These are phyloP conservation scores for Chimonanthus salicifolius DNA, from an alignment of 164 flowering plant genomes.

Conservation along the genomic window DNA sequence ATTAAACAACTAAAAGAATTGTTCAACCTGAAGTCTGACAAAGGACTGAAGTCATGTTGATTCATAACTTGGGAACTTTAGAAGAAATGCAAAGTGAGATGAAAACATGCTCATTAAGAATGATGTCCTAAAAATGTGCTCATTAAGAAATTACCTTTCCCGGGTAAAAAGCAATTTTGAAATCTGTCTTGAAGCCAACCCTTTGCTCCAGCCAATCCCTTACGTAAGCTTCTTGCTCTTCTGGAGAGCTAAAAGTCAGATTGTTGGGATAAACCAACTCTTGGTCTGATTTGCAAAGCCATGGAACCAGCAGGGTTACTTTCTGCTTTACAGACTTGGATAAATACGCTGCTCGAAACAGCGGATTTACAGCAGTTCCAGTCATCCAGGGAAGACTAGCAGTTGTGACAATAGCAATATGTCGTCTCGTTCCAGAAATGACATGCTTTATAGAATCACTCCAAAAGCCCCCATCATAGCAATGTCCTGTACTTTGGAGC, in stretches of 20 bases:
- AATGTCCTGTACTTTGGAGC: conserved; percentile 87
- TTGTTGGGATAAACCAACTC: conserved; percentile 87
- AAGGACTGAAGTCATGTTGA: background rate
- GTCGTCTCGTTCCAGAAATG: conserved; percentile 45
- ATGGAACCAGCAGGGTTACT: conserved; percentile 89
- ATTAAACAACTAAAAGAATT: background rate
- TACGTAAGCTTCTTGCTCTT: conserved; percentile 86
- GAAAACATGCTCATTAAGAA: background rate
- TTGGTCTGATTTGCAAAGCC: conserved; percentile 92
- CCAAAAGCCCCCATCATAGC: conserved; percentile 88
- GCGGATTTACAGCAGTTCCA: conserved; percentile 97
- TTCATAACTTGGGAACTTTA: background rate
- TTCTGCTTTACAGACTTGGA: conserved; percentile 78
- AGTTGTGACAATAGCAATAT: conserved; percentile 95
- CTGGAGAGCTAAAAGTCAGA: conserved; percentile 75
- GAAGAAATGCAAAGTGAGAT: background rate
- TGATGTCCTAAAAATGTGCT: background rate
- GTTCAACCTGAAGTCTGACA: background rate
- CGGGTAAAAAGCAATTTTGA: conserved; percentile 88
- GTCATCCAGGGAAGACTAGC: conserved; percentile 99
- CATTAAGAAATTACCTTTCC: conserved; percentile 63
- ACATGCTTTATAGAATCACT: conserved; percentile 47
- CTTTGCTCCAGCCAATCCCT: conserved; percentile 93
- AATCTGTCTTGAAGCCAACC: conserved; percentile 81
- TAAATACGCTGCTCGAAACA: conserved; percentile 91